Evolutionary conservation across 306 rosid genomes (phyloP).

Genomic region (Echinosophora koreensis): DNA sequence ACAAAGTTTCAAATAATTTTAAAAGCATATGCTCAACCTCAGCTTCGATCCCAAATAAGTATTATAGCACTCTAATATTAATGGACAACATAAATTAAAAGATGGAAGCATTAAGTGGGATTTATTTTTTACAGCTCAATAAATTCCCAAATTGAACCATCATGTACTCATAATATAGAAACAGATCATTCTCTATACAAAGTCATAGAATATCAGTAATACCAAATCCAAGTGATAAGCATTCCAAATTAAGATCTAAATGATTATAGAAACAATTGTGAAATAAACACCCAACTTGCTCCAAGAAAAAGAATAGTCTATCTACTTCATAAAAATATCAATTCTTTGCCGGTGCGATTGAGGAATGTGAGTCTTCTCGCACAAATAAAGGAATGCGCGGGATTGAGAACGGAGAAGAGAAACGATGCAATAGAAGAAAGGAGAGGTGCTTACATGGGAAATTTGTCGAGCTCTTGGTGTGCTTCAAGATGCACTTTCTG

Average conservation of each 20-base stretch:
- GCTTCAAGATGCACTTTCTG: no score
- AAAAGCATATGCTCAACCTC: slow-evolving; percentile 24
- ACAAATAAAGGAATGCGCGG: no score
- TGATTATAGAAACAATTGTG: background rate
- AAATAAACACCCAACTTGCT: slow-evolving; percentile 3
- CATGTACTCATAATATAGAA: slow-evolving; percentile 7
- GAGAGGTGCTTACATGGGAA: no score
- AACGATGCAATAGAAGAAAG: no score
- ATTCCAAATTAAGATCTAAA: slow-evolving; percentile 41
- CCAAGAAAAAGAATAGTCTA: slow-evolving; percentile 13
- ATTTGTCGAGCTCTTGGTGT: no score
- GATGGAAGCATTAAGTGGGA: background rate
- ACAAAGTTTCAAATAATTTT: slow-evolving; percentile 11
- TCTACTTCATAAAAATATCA: slow-evolving; percentile 17
- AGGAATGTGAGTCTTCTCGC: no score
- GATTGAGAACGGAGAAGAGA: no score
- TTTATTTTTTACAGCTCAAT: background rate
- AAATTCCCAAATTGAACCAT: slow-evolving; percentile 3
- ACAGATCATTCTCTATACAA: slow-evolving; percentile 14
- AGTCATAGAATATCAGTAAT: background rate
- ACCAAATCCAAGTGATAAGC: background rate
- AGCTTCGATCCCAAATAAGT: background rate
- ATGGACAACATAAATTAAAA: background rate
- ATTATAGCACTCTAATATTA: slow-evolving; percentile 4
- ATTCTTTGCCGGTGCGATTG: no score